Base-by-base conservation (phyloP, 2,329 filamentous ascomycete genomes). In the Ramularia collo-cygni region DNA sequence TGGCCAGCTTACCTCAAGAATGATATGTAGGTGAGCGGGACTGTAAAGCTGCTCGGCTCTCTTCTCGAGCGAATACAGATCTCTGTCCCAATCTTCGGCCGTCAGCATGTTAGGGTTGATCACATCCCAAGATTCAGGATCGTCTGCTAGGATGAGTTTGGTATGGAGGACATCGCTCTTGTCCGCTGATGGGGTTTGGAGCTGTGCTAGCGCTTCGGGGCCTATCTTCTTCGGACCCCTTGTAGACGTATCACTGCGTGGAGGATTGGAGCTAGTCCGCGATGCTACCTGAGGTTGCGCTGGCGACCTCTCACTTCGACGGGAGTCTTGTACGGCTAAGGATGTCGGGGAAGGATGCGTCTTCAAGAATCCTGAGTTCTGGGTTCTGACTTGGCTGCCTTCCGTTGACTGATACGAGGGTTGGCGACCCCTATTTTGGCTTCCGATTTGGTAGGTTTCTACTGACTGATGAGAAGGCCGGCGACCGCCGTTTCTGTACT, bases 31-130 rank as follows among this genome's bases (percentile, higher is more conserved):
- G 18, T 50, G 47, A n/a, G 43, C 47, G 13, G 37, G 27, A 28
- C 44, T 47, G 26, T 50, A 50, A 14, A 50, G 24, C 26, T 44
- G 45, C 27, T 45, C 39, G 9, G 47, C 47, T 9, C 47, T 38
- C 33, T 40, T 41, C 29, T 48, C 45, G 12, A 48, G 28, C 7
- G 44, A 47, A 21, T 48, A 45, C 9, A 37, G 19, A 6, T 37
- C 27, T 18, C 13, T 15, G 16, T 42, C 42, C 18, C 35, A 35
- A 10, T 35, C 19, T 8, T 38, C 26, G 10, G 15, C 34, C 2
- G 34, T 34, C 12, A 13, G 12, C 1, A 17, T 35, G 13, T 42
- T 37, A 2, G 45, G 45, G 14, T 33, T 39, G 24, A 48, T 37
- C 14, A 48, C 33, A 17, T 40, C 42, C 32, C 39, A 48, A 4